Conservation (phyloP, 805 yeast genomes). For the Candida takata region DNA sequence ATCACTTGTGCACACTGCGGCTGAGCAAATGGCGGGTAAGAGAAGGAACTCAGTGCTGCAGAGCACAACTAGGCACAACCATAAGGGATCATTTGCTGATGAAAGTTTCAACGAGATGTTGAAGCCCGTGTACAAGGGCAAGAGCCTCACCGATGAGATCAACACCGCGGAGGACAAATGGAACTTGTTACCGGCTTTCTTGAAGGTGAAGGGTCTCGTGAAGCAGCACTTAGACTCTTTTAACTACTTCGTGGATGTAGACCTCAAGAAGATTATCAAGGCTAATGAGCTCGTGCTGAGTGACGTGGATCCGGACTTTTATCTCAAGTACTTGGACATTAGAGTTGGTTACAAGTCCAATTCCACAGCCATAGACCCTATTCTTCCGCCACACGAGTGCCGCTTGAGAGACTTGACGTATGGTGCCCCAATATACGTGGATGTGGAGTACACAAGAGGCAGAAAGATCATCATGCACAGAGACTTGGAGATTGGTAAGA, state of each 20-base stretch:
- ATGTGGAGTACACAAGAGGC: constrained; percentile 95
- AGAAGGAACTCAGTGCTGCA: constrained; percentile 18
- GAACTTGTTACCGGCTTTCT: constrained; percentile 92
- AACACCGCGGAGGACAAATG: constrained; percentile 93
- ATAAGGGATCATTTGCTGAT: constrained; percentile 30
- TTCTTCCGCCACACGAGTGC: constrained; percentile 90
- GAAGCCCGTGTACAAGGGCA: constrained; percentile 80
- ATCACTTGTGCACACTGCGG: too few relatives aligned
- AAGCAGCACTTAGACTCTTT: constrained; percentile 98
- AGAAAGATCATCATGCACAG: constrained; percentile 83
- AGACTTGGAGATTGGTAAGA: constrained; percentile 91
- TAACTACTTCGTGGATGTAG: constrained; percentile 91
- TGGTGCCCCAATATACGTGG: constrained; percentile 92
- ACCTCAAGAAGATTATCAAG: constrained; percentile 81
- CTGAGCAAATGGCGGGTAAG: constrained; percentile 16
- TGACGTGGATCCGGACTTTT: constrained; percentile 97
- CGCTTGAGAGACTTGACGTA: constrained; percentile 89
- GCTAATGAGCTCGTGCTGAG: constrained; percentile 87
- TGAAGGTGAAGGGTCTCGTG: constrained; percentile 91
- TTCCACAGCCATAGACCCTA: constrained; percentile 47
- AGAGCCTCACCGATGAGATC: constrained; percentile 77
- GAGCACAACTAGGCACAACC: constrained; percentile 6
- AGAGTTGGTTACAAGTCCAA: constrained; percentile 78
- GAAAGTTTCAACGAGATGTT: constrained; percentile 71
- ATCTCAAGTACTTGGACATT: constrained; percentile 86